Base-by-base conservation (phyloP, 805 yeast species). In the Ogataea neopini region DNA sequence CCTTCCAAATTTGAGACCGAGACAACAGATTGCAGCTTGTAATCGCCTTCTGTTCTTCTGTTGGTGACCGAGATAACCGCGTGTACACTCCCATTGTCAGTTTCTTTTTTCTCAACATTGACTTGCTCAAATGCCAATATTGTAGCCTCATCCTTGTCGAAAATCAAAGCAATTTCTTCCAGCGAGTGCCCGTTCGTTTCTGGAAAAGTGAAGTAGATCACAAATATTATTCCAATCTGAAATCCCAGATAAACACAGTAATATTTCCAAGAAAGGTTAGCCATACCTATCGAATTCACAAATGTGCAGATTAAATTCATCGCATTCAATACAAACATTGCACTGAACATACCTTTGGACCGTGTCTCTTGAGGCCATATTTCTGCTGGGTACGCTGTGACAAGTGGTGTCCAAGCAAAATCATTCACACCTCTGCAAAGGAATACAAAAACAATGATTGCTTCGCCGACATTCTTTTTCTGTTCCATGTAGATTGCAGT, bases 361-460 rank as follows among this genome's bases (percentile, higher is more conserved):
- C 56, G 40, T 7, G 50, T 49, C 29, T 40, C 44, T 32, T 57
- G 67, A 28, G 73, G 68, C 46, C 65, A 50, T 42, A 64, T 63
- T 58, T 74, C 81, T 35, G 81, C 74, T 42, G 70, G 59, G 56
- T 76, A 77, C 40, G 75, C 59, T 58, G 64, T 70, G 47, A 80
- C 77, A 49, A 75, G 63, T 44, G 79, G 80, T 47, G 74, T 73
- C 71, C 71, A 46, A 6, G 73, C 73, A 41, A 68, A 54, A 33
- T 75, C 79, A 30, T 71, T 59, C 57, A 73, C 67, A 60, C 63
- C 60, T 61, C 69, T 68, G 70, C 64, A 72, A 28, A 76, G 56
- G 70, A 75, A 77, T 43, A 79, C 73, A 76, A 78, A 73, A 15
- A 79, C 79, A 55, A 78, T 65, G 20, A 75, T 79, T 50, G 77